These are phyloP conservation scores for Trichomonas vaginalis DNA, from an alignment of 208 protist genomes.

Conservation along the genomic window DNA sequence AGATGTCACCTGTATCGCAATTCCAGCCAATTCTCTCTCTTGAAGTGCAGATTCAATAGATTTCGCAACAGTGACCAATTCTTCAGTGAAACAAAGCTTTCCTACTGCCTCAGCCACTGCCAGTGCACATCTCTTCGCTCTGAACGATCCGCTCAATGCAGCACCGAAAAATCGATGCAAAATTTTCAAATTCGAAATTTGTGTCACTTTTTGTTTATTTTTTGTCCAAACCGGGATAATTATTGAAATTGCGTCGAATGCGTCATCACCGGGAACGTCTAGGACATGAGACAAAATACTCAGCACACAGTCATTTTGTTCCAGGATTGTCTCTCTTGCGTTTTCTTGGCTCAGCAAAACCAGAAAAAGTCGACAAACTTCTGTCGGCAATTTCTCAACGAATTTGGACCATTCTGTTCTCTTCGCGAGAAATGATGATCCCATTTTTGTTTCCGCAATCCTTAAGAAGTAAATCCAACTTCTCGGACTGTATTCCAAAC, in stretches of 20 bases:
- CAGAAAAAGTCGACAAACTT: not conserved
- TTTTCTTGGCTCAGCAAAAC: not conserved
- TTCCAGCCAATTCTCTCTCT: not conserved
- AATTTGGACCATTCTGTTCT: not conserved
- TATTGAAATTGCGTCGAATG: not conserved
- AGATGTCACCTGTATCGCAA: not conserved
- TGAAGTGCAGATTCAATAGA: not conserved
- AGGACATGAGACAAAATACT: not conserved
- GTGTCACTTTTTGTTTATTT: not conserved
- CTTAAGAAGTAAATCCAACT: not conserved
- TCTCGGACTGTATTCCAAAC: not conserved
- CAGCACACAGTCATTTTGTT: not conserved
- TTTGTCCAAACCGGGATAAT: not conserved
- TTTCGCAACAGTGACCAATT: not conserved
- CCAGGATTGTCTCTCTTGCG: not conserved
- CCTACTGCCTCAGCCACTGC: not conserved
- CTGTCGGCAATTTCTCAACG: not conserved
- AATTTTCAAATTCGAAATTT: not conserved
- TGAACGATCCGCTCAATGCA: not conserved
- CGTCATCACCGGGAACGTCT: not conserved
- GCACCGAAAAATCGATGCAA: not conserved
- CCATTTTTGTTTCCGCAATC: not conserved
- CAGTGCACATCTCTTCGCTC: not conserved
- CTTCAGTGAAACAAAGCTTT: not conserved
- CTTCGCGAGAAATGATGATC: not conserved